Base-by-base conservation (phyloP, 306 rosid species). In the Sechiopsis laciniata region DNA sequence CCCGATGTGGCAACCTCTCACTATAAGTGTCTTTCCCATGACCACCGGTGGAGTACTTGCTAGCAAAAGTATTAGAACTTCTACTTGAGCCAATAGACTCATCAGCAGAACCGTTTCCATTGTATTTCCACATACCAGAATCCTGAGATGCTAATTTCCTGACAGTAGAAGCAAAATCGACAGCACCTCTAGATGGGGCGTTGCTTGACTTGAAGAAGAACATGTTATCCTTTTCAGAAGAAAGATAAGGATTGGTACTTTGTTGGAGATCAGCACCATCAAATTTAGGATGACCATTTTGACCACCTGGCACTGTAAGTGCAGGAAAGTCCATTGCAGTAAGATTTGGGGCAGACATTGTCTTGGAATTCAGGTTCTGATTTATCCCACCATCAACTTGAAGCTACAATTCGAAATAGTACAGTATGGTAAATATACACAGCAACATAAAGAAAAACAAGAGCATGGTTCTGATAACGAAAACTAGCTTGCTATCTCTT, bases 141-240 rank as follows among this genome's bases (percentile, higher is more conserved):
- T 93, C 98, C 84, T 86, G 91, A 71, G 96, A 83, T 45, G 97
- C 91, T 84, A 93, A 82, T 84, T 93, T 93, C 81, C 91, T 83
- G 80, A 90, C 98, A 75, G 98, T 90, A 75, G 98, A 84, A 81
- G 98, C 98, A 75, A 87, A 90, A 78, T 93, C 98, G 26, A 79
- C 54, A 20, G 89, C 83, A 66, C 97, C 97, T 84, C 96, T 81
- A 57, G 91, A 73, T 74, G 96, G 89, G 77, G 78, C 3, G 22
- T 94, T 78, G 78, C 86, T 79, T n/a, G 97, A 76, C 75, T 88
- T 93, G 82, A 90, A 90, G 83, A 88, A 69, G 53, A 88, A 87
- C 86, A 90, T 54, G 74, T 22, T 78, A 74, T 90, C 96, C 83
- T 90, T 93, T 57, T 86, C 90, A 53, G 91, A 78, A 29, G 90